Percentiles rank a stretch among this genome's conserved stretches.
Conservation (phyloP, 2,329 filamentous ascomycete species). For the Rugonectria rugulosa region DNA sequence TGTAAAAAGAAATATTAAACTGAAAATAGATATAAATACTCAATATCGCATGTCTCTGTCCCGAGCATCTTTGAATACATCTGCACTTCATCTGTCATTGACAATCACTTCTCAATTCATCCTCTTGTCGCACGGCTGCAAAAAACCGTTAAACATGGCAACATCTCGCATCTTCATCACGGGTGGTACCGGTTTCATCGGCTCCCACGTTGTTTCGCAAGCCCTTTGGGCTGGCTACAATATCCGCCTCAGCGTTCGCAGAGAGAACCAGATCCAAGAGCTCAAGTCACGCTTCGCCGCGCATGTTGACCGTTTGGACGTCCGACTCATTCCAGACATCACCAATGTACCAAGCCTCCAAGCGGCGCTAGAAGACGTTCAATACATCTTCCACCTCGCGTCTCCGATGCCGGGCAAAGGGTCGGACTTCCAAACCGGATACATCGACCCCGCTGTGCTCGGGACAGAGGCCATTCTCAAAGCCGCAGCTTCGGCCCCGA, state of each 20-base stretch:
- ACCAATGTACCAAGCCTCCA: slow-evolving; percentile 44
- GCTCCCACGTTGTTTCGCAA: slow-evolving; percentile 10
- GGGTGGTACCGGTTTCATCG: slow-evolving; percentile 27
- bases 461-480: slow-evolving; percentile 22
- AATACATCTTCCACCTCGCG: slow-evolving; percentile 44
- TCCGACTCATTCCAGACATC: slow-evolving; percentile 45
- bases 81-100: too few species aligned
- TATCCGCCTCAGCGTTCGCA: slow-evolving; percentile 24
- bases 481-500: slow-evolving; percentile 5
- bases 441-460: slow-evolving; percentile 20
- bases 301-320: slow-evolving; percentile 21
- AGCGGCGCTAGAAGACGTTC: slow-evolving; percentile 45
- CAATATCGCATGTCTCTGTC: too few species aligned
- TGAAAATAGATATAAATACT: too few species aligned
- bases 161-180: slow-evolving; percentile 19
- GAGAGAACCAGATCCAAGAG: slow-evolving; percentile 6
- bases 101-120: too few species aligned
- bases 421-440: slow-evolving; percentile 20
- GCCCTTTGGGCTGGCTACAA: slow-evolving; percentile 21
- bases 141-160: too few species aligned
- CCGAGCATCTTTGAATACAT: too few species aligned
- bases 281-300: slow-evolving; percentile 12
- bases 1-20: too few species aligned
- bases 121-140: too few species aligned
- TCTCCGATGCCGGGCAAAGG: slow-evolving; percentile 25